Conservation (phyloP, 2,329 filamentous ascomycete species). For the Calonectria pauciramosa region DNA sequence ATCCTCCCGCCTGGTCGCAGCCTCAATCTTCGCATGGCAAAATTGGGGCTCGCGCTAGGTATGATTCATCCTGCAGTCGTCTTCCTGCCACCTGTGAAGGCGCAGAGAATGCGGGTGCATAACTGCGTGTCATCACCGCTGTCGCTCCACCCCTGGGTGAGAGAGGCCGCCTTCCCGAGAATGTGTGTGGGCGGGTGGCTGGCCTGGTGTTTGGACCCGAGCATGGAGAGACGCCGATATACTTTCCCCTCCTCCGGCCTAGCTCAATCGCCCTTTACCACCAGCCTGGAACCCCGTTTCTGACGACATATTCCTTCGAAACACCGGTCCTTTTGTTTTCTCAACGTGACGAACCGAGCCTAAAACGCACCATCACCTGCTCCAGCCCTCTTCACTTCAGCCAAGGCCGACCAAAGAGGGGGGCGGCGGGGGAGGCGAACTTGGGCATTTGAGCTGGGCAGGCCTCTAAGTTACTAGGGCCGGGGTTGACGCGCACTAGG, state of each 20-base stretch:
- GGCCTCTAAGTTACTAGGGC: slow-evolving; percentile 23
- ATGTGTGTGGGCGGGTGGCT: slow-evolving; percentile 33
- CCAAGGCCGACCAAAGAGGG: slow-evolving; percentile 29
- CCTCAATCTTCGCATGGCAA: slow-evolving; percentile 12
- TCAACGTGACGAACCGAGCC: slow-evolving; percentile 8
- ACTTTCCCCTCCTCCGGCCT: slow-evolving; percentile 8
- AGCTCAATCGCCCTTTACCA: slow-evolving; percentile 8
- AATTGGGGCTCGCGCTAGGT: slow-evolving; percentile 4
- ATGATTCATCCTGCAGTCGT: slow-evolving; percentile 11
- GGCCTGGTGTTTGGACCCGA: slow-evolving; percentile 22
- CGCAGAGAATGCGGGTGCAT: slow-evolving; percentile 27
- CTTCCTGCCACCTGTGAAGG: slow-evolving; percentile 2
- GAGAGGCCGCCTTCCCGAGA: slow-evolving; percentile 34
- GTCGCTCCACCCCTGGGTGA: slow-evolving; percentile 32
- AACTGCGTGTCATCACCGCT: slow-evolving; percentile 43
- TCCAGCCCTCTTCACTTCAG: slow-evolving; percentile 16
- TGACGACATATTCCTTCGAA: slow-evolving; percentile 8
- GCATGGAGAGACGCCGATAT: not conserved
- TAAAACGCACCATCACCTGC: slow-evolving; percentile 6
- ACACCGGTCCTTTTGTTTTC: not conserved
- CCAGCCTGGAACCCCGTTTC: slow-evolving; percentile 1
- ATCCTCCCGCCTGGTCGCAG: slow-evolving; percentile 13
- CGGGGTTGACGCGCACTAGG: slow-evolving; percentile 35
- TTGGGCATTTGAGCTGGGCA: slow-evolving; percentile 31
- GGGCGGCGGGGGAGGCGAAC: slow-evolving; percentile 29